Base-by-base conservation (phyloP, 2,329 filamentous ascomycete species). In the Hypoxylon sp. region DNA sequence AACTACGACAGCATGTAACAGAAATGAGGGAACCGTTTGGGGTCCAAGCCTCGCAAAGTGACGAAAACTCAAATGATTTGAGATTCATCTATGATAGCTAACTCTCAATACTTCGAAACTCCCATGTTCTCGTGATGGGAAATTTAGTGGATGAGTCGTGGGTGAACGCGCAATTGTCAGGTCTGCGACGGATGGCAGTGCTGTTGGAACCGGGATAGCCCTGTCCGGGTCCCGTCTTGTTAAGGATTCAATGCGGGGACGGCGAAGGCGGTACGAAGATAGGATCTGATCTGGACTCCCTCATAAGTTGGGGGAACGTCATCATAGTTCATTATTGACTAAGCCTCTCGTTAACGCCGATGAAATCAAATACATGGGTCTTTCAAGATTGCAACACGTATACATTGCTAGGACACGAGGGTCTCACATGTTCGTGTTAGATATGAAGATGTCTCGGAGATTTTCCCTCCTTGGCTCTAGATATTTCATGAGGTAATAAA, bases 11-110 rank as follows among this genome's bases (percentile, higher is more conserved):
- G 41, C n/a, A n/a, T 36, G 23, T 23, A 45, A 45, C 11, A 32
- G 60, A 55, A 49, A 17, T 13, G 41, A 41, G 57, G 60, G 28
- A 30, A n/a, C 17, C n/a, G 41, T 52, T 49, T 49, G 53, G 58
- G 63, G 65, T 63, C 65, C 61, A 70, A 70, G 68, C 68, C 68
- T 68, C 62, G 50, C 17, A 21, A 21, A 59, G 55, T 67, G 56
- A 69, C 67, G 60, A 49, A 32, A 32, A 9, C 23, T 28, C 45
- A 28, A 25, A 52, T 17, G 9, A 19, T 34, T 41, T 59, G n/a
- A 2, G 17, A 9, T 30, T 30, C 38, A 23, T 7, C 56, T 58
- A 19, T 14, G 41, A 1, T 19, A 25, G 14, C 28, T 6, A 28
- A 23, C n/a, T 57, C 41, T 57, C 13, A 19, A 25, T 36, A 34